Conservation (phyloP, 2,329 filamentous ascomycete species). For the Pseudogymnoascus sp. region DNA sequence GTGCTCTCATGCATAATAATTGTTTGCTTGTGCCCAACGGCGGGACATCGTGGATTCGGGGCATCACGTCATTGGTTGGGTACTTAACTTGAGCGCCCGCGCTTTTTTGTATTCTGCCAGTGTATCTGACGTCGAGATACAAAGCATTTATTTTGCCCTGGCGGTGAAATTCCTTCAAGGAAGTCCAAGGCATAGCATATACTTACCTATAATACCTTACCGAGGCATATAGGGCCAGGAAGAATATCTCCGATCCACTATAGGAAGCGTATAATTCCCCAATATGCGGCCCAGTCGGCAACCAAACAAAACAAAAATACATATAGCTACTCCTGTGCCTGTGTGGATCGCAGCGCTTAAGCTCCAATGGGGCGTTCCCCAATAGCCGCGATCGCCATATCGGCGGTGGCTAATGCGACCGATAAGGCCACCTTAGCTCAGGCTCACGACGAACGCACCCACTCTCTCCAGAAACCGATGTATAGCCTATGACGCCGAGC, state of each 20-base stretch:
- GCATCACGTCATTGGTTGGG: constrained; percentile 5
- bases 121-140: background rate
- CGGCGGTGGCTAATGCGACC: background rate
- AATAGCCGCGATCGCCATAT: constrained; percentile 1
- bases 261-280: background rate
- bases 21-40: constrained; percentile 5
- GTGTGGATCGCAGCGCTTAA: constrained; percentile 4
- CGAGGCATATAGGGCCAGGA: background rate
- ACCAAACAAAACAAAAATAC: background rate
- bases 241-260: background rate
- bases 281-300: background rate
- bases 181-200: background rate
- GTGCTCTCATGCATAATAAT: background rate
- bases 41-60: constrained; percentile 2
- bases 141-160: background rate
- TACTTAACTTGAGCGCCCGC: background rate
- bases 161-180: background rate
- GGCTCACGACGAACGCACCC: background rate
- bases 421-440: constrained; percentile 7
- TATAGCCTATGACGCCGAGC: background rate
- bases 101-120: background rate
- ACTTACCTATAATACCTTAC: background rate
- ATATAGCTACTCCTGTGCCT: background rate
- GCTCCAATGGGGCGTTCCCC: background rate
- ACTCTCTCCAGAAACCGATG: background rate